Percentiles rank a stretch among this genome's conserved stretches.
These are phyloP conservation scores for Euptelea pleiosperma DNA, from an alignment of 164 flowering plant genomes.

Conservation along the genomic window DNA sequence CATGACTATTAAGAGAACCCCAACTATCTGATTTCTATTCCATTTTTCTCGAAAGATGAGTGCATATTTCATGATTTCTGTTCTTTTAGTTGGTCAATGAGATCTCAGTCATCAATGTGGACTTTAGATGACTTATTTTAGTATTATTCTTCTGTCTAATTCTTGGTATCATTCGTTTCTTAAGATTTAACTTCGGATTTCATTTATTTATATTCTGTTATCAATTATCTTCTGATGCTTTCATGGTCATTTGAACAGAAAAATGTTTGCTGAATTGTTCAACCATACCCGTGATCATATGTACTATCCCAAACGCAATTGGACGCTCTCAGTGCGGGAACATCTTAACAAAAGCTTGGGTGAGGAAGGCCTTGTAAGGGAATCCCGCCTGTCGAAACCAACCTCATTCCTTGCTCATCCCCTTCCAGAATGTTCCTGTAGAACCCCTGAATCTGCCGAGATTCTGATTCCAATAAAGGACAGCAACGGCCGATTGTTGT, in stretches of 20 bases:
- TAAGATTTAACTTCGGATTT: too few relatives aligned
- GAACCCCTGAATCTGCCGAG: constrained; percentile 34
- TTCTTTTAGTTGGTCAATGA: too few relatives aligned
- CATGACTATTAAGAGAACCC: too few relatives aligned
- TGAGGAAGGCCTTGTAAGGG: constrained; percentile 64
- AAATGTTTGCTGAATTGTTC: constrained; percentile 51
- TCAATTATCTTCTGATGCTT: too few relatives aligned
- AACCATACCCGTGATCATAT: constrained; percentile 55
- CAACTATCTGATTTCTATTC: too few relatives aligned
- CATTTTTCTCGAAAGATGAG: too few relatives aligned
- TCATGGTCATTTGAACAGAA: constrained; percentile 42
- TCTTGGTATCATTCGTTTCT: too few relatives aligned
- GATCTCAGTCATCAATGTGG: too few relatives aligned
- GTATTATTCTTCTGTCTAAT: too few relatives aligned
- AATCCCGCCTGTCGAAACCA: constrained; percentile 54
- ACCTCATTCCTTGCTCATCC: constrained; percentile 81
- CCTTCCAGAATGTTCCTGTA: constrained; percentile 92
- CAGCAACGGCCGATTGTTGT: constrained; percentile 33
- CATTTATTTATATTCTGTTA: too few relatives aligned
- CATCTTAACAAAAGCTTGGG: constrained; percentile 79
- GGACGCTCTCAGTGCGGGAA: constrained; percentile 68
- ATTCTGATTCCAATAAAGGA: constrained; percentile 26
- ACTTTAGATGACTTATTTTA: too few relatives aligned
- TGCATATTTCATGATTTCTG: too few relatives aligned
- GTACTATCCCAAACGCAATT: constrained; percentile 69